phyloP scores from a whole-genome alignment of 2,329 filamentous ascomycete species.

The Penicillium crustosum region DNA sequence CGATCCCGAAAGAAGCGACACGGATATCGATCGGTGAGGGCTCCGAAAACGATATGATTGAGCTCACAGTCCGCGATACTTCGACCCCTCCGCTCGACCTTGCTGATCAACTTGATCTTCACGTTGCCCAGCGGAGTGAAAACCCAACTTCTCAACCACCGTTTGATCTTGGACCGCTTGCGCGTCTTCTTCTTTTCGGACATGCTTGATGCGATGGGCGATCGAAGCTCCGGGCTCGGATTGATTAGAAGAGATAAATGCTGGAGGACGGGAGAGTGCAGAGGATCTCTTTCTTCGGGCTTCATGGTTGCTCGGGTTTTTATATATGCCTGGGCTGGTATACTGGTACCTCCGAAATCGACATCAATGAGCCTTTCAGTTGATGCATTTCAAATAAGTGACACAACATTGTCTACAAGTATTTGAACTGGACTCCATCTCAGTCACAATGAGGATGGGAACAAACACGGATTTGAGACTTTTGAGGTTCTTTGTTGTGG shows the following conservation, averaged over 20 bases:
- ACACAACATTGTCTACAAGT: not conserved
- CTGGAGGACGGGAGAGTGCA: not conserved
- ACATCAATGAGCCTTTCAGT: not conserved
- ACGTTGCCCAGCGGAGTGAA: constrained; percentile 1
- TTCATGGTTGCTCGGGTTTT: not conserved
- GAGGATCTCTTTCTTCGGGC: not conserved
- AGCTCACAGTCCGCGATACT: not conserved
- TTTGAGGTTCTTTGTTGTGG: not conserved
- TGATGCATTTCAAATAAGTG: not conserved
- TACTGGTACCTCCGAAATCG: not conserved
- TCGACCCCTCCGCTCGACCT: not conserved
- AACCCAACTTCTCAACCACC: constrained; percentile 4
- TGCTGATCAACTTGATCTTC: not conserved
- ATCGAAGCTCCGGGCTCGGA: not conserved
- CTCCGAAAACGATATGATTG: not conserved
- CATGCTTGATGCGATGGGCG: not conserved
- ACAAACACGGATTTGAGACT: not conserved
- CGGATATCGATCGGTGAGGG: not conserved
- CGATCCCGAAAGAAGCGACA: not conserved
- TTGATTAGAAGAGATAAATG: not conserved
- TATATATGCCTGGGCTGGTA: not conserved
- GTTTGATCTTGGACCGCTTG: not conserved
- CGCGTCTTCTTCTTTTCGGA: not conserved
- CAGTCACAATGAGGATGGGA: constrained; percentile 1
- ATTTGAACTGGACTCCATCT: not conserved